phyloP scores from a whole-genome alignment of 2,329 filamentous ascomycete species.

The Penicillium sp. region DNA sequence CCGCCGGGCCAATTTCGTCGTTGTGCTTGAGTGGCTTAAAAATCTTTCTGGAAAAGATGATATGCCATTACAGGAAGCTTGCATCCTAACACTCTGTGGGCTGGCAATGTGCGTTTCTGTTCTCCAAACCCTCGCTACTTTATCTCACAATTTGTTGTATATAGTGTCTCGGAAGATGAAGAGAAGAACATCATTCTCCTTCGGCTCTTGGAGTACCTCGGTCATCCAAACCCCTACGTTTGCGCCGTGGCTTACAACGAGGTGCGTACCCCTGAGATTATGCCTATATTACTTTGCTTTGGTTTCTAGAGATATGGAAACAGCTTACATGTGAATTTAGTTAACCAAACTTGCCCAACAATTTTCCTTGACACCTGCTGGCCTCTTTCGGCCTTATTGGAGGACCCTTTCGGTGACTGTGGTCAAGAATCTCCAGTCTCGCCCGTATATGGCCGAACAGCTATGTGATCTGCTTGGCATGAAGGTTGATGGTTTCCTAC shows the following conservation, averaged over 20 bases:
- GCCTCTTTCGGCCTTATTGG: slow-evolving; percentile 82
- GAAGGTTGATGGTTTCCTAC: slow-evolving; percentile 63
- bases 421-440: slow-evolving; percentile 68
- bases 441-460: slow-evolving; percentile 71
- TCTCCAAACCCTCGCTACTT: neutral
- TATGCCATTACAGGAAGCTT: slow-evolving; percentile 66
- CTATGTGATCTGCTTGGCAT: slow-evolving; percentile 74
- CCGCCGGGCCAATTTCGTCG: slow-evolving; percentile 57
- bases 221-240: slow-evolving; percentile 69
- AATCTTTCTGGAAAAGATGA: slow-evolving; percentile 61
- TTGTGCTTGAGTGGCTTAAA: slow-evolving; percentile 62
- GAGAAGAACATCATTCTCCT: slow-evolving; percentile 80
- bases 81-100: slow-evolving; percentile 77
- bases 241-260: slow-evolving; percentile 77
- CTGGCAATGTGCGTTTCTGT: slow-evolving; percentile 54
- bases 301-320: neutral
- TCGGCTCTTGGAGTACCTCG: slow-evolving; percentile 75
- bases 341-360: slow-evolving; percentile 63
- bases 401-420: slow-evolving; percentile 70
- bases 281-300: neutral
- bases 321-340: slow-evolving; percentile 28
- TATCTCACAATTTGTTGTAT: neutral
- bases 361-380: slow-evolving; percentile 53
- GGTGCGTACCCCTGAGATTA: slow-evolving; percentile 35
- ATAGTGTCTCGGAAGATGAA: slow-evolving; percentile 62